Base-by-base conservation (phyloP, 768 basidiomycete species). In the Dioszegia aurantiaca region DNA sequence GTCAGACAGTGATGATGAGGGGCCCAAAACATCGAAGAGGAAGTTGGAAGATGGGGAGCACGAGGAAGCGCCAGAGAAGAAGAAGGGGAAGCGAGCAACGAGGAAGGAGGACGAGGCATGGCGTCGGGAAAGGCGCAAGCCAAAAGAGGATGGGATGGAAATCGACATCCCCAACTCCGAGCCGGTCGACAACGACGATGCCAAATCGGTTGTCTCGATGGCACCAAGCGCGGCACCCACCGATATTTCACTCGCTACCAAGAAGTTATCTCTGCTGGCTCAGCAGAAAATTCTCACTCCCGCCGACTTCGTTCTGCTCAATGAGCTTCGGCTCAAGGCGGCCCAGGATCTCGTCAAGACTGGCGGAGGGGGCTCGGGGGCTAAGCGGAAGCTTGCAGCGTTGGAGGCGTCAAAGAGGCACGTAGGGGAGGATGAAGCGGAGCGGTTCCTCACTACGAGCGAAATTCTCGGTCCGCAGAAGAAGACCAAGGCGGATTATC, bases 381-480 rank as follows among this genome's bases (percentile, higher is more conserved):
- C 90, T 3, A 95, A 95, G 77, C 87, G 94, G 30, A 97, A 97
- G 78, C 84, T 93, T 1, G 87, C 86, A 2, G 80, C 82, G 0
- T 83, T 94, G 21, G 87, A 93, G 75, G 84, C 86, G 1, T 81
- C 82, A 55, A 86, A 84, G 72, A 86, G 86, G 73, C 76, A 76
- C 59, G 62, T 72, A 44, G 68, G 60, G 4, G 80, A 79, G 37
- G 79, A 82, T 37, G 70, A 79, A 1, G 79, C 82, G 24, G 81
- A 83, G 41, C 70, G 79, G 16, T 90, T 93, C 78, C 81, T 98
- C 51, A 89, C 88, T 14, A 94, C 97, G 70, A 83, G 82, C 61
- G 91, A 93, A 68, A 97, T 99, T 62, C 81, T 97, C 10, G 94
- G 95, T 1, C 89, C 90, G 14, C 84, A 89, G 55, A 97, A 97